Base-by-base conservation (phyloP, 2,329 filamentous ascomycete genomes). In the Talaromyces funiculosus region DNA sequence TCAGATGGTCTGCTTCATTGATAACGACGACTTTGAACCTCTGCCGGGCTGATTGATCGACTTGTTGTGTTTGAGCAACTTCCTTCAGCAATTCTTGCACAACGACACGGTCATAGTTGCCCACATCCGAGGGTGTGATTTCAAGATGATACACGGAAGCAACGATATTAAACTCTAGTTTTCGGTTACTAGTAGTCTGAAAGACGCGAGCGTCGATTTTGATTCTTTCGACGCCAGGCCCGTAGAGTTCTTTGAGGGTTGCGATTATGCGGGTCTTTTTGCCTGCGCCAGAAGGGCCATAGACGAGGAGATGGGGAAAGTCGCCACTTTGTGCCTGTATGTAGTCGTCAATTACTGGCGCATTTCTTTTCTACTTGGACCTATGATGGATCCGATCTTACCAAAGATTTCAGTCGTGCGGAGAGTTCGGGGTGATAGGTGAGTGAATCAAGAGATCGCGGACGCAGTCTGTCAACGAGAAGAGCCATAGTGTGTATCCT, bases 111-210 rank as follows among this genome's bases (percentile, higher is more conserved):
- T 99, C 94, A 71, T 97, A 97, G 74, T 89, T 96, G 63, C 93
- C 94, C 4, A 99, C 94, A 68, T 99, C 94, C 1, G 91, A 95
- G 0, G 94, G 94, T 7, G 94, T 99, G 71, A 99, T 99, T 75
- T 99, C 94, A 68, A 99, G 87, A 75, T 99, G 94, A 78, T 99
- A 99, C 65, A 97, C 87, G 0, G 93, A 97, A 47, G 92, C 87
- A 59, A 99, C 94, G 65, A 99, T 96, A 79, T 97, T 99, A 84
- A 99, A 99, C 78, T 99, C 94, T 68, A 99, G 88, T 77, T 99
- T 99, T 73, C 94, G 91, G 76, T 96, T 97, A 71, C 88, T 89
- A 22, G 86, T 92, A 1, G 94, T 97, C 77, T 96, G 92, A 80
- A 99, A 99, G 62, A 97, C 89, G 65, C 94, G 90, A 12, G 92